These are phyloP conservation scores for Capsicum chinense DNA, from an alignment of 257 asterid species.

Conservation along the genomic window DNA sequence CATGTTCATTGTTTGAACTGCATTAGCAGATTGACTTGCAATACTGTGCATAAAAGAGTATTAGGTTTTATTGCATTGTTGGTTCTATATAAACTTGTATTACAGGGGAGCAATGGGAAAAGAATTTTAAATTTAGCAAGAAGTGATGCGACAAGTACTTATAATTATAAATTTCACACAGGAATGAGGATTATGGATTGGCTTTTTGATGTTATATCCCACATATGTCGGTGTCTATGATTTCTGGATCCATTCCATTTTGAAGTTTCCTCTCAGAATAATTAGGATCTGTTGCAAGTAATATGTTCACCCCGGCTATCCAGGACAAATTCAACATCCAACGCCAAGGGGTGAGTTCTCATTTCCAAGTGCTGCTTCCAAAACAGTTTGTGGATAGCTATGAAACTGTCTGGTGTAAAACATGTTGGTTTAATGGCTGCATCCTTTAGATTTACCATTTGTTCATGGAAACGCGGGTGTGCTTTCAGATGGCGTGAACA, in stretches of 20 bases:
- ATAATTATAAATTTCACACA: background rate
- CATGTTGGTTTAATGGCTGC: background rate
- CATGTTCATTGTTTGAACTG: background rate
- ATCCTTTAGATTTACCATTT: slow-evolving; percentile 19
- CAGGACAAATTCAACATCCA: background rate
- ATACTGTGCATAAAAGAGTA: background rate
- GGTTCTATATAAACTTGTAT: background rate
- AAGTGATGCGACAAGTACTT: background rate
- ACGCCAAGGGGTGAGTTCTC: background rate
- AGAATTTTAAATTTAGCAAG: background rate
- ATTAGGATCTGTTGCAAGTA: background rate
- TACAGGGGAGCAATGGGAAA: background rate
- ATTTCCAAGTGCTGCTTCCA: background rate
- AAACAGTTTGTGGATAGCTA: slow-evolving; percentile 7
- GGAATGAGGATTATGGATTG: background rate
- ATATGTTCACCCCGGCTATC: background rate
- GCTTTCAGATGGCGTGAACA: background rate
- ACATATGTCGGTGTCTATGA: background rate
- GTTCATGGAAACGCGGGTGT: background rate
- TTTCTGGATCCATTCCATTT: background rate
- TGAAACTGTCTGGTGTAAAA: background rate
- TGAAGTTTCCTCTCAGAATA: background rate
- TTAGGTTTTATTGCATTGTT: background rate
- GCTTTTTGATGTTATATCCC: background rate
- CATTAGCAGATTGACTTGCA: background rate